phyloP scores from a whole-genome alignment of 1,139 yeast species.

The Sugiyamaella japonica region DNA sequence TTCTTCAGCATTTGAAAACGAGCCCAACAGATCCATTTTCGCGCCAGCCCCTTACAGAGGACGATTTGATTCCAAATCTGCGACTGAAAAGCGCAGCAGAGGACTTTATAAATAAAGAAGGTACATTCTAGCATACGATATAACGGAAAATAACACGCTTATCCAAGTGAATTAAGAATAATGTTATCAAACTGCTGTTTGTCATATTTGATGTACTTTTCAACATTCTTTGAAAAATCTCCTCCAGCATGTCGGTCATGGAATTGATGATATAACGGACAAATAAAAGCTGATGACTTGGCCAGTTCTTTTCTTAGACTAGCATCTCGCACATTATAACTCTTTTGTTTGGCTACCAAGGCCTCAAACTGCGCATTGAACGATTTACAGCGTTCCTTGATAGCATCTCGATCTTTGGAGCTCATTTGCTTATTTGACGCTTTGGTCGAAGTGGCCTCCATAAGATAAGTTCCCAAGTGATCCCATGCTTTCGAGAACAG shows the following conservation, averaged over 20 bases:
- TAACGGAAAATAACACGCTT: neutral
- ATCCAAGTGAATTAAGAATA: conserved; percentile 40
- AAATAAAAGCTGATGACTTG: conserved; percentile 64
- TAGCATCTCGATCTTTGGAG: conserved; percentile 72
- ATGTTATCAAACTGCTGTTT: conserved; percentile 58
- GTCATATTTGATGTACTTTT: conserved; percentile 74
- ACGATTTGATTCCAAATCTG: conserved; percentile 49
- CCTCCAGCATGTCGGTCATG: conserved; percentile 70
- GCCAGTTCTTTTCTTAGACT: conserved; percentile 59
- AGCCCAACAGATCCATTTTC: conserved; percentile 48
- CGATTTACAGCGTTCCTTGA: conserved; percentile 79
- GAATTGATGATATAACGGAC: conserved; percentile 81
- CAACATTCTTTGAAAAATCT: conserved; percentile 70
- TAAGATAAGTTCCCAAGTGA: conserved; percentile 64
- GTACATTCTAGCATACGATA: conserved; percentile 16
- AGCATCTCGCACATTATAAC: conserved; percentile 65
- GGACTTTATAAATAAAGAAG: conserved; percentile 25
- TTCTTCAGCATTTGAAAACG: conserved; percentile 44
- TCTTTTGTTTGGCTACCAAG: conserved; percentile 62
- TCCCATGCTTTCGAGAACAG: conserved; percentile 84
- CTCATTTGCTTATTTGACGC: conserved; percentile 32
- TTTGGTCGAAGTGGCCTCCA: conserved; percentile 45
- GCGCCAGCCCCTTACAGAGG: conserved; percentile 43
- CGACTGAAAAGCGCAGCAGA: conserved; percentile 47
- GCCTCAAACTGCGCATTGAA: conserved; percentile 85